Conservation (phyloP, 73 alveolate genomes). For the Paramecium bursaria region DNA sequence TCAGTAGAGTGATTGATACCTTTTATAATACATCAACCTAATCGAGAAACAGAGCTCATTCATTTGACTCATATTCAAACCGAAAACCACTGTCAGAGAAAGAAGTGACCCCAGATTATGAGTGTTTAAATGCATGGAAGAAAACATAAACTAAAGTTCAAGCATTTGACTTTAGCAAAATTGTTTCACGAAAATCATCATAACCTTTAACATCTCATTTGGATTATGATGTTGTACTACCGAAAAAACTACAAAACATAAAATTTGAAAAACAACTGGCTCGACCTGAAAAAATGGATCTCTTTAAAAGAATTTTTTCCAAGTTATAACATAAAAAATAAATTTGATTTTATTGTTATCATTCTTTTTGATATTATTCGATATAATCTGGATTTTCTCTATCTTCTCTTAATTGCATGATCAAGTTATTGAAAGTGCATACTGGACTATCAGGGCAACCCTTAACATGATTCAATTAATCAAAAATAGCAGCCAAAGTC, state of each 20-base stretch:
- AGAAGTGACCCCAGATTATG: slow-evolving; percentile 53
- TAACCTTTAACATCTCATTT: slow-evolving; percentile 7
- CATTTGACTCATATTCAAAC: slow-evolving; percentile 57
- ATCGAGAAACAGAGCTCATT: slow-evolving; percentile 6
- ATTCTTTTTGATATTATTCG: too few species aligned
- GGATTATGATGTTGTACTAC: slow-evolving; percentile 20
- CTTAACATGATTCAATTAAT: slow-evolving; percentile 39
- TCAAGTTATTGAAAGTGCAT: background rate
- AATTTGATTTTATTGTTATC: too few species aligned
- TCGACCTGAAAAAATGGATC: background rate
- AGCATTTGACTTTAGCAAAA: slow-evolving; percentile 18
- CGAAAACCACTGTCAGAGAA: slow-evolving; percentile 41
- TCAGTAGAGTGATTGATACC: slow-evolving; percentile 3
- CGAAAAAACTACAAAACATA: background rate
- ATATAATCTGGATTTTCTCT: slow-evolving; percentile 39
- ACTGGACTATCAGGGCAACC: slow-evolving; percentile 33
- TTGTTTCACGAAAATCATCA: background rate
- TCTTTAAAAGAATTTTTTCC: too few species aligned
- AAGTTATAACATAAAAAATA: too few species aligned
- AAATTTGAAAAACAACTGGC: slow-evolving; percentile 7
- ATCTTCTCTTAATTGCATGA: slow-evolving; percentile 21
- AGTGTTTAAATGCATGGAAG: background rate
- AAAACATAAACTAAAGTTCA: background rate
- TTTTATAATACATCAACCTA: background rate
- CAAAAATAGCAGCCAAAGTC: slow-evolving; percentile 66